phyloP scores from a whole-genome alignment of 805 yeast genomes.

The Pichia thaimueangensis region DNA sequence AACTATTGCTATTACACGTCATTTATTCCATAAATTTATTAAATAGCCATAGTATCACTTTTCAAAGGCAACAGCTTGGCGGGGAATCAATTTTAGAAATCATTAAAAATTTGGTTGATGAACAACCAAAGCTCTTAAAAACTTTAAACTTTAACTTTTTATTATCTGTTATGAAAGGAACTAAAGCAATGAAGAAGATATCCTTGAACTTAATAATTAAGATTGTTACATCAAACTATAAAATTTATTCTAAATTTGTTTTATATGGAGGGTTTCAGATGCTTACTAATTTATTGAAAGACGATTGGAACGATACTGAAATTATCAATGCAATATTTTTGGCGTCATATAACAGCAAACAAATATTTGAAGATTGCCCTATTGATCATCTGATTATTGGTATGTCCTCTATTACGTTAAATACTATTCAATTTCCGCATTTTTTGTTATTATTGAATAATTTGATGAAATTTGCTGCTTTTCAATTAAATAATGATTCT shows the following conservation, averaged over 20 bases:
- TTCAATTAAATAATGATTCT: neutral
- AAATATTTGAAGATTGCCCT: neutral
- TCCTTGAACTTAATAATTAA: conserved; percentile 42
- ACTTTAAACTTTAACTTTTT: conserved; percentile 63
- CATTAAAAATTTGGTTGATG: conserved; percentile 36
- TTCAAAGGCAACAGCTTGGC: conserved; percentile 21
- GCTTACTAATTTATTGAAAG: conserved; percentile 37
- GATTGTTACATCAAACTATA: conserved; percentile 38
- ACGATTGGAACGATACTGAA: conserved; percentile 44
- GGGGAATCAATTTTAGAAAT: conserved; percentile 34
- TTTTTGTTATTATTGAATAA: conserved; percentile 24
- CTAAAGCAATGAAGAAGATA: conserved; percentile 33
- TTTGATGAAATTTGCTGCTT: conserved; percentile 14
- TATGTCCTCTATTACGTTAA: neutral
- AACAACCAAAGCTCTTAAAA: conserved; percentile 36
- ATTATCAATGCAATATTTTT: conserved; percentile 37
- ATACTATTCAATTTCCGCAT: conserved; percentile 31
- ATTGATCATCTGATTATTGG: neutral
- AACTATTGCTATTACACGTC: conserved; percentile 45
- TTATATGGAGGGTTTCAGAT: conserved; percentile 47
- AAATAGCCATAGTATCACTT: conserved; percentile 11
- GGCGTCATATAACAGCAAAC: conserved; percentile 38
- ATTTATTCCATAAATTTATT: conserved; percentile 40
- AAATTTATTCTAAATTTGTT: conserved; percentile 44
- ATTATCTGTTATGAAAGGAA: conserved; percentile 41